Evolutionary conservation across 2,329 filamentous ascomycete species (phyloP).

Genomic region (Penicillium sp.): DNA sequence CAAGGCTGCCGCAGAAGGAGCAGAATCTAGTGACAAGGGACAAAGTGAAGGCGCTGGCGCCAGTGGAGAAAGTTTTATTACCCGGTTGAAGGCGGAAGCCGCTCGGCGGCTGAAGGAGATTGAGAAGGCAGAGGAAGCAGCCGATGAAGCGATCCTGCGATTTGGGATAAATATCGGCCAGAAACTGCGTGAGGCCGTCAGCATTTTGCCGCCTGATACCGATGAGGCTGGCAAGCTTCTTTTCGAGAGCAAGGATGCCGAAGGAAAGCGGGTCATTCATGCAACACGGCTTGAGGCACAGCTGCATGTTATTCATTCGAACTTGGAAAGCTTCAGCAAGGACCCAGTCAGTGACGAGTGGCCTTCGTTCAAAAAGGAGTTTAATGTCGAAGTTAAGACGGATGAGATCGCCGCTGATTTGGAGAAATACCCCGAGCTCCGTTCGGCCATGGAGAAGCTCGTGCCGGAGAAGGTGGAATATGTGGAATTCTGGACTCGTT

Average conservation of each 20-base stretch:
- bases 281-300: conserved; percentile 93
- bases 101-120: conserved; percentile 83
- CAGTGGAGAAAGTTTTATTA: conserved; percentile 63
- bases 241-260: conserved; percentile 89
- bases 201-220: conserved; percentile 68
- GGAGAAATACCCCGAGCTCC: conserved; percentile 79
- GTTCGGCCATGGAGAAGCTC: conserved; percentile 87
- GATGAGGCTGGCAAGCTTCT: conserved; percentile 62
- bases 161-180: conserved; percentile 87
- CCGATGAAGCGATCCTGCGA: conserved; percentile 87
- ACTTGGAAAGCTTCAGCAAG: conserved; percentile 73
- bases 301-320: conserved; percentile 90
- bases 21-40: conserved; percentile 16
- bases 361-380: conserved; percentile 67
- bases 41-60: conserved; percentile 29
- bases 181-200: conserved; percentile 87
- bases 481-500: conserved; percentile 84
- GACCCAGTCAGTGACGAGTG: conserved; percentile 77
- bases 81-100: conserved; percentile 72
- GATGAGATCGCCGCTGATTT: conserved; percentile 77
- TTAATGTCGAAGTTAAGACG: conserved; percentile 81
- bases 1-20: conserved; percentile 23
- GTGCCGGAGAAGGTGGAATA: conserved; percentile 95
- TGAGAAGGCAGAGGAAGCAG: conserved; percentile 88
- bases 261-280: conserved; percentile 89